Base-by-base conservation (phyloP, 306 rosid genomes). In the Trichosanthes truncata region DNA sequence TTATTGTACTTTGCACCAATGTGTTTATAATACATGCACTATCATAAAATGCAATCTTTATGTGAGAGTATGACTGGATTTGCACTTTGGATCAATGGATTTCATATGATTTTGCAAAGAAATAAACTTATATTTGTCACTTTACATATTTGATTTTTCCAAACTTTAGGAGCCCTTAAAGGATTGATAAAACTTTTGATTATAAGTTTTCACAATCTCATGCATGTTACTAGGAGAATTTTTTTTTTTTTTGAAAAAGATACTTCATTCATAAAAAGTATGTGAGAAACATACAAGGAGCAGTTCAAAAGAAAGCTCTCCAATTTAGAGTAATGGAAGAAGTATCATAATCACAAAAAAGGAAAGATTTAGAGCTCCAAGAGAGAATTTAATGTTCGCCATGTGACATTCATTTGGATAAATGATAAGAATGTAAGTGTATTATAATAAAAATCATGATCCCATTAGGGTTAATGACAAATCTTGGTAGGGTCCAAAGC, bases 401-500 rank as follows among this genome's bases (percentile, higher is more conserved):
- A 73, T 73, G 77, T 73, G 77, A 73, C 77, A 48, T 72, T 26
- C n/a, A 13, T 43, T 45, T 69, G 6, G 4, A 69, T 4, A 36
- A 66, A 35, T 36, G 12, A 63, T 63, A 14, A n/a, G 21, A 65
- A 66, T 36, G 26, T 0, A 14, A 15, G 9, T 17, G 7, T 43
- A 76, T 68, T 29, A 69, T 73, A 79, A 66, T 36, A 7, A 40
- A 43, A 75, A 72, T n/a, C n/a, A n/a, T 49, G 61, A 48, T 53
- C 52, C 52, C 20, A 66, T 71, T 45, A 73, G 77, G 49, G 80
- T 86, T 85, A 85, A 89, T 84, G 85, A 86, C 85, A 73, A 71
- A 87, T 85, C 87, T 79, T 82, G 72, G 86, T 87, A 48, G 78
- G 90, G 95, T 90, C 88, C 85, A 87, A 86, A 84, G 62, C 72